Evolutionary conservation across 768 basidiomycete genomes (phyloP), one percentile per base, ranked within the genome.

Genomic region (Termitomyces sp.): DNA sequence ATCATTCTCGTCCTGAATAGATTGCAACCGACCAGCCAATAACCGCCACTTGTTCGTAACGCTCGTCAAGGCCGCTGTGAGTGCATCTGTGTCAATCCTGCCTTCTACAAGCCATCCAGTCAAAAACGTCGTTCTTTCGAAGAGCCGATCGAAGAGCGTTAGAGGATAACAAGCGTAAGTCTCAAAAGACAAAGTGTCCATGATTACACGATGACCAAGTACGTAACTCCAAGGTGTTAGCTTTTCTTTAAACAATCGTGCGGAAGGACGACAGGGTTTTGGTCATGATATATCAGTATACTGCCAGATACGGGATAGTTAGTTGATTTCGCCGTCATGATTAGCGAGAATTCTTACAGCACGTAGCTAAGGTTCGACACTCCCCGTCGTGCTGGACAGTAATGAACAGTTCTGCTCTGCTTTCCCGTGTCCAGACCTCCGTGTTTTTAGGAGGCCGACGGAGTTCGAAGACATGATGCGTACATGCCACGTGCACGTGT

Each of bases 41-140:
- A 68, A 55, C 26, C 69, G 68, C 72, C 72, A 74, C 60, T 71
- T 74, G 31, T 59, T 56, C 10, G 70, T 73, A 22, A 75, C 54
- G 8, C 67, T 64, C 5, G 60, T 53, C 55, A 78, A 63, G 8
- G 75, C 75, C 27, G 48, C 43, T 4, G 59, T 59, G 22, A 78
- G 58, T 37, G 67, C 68, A 26, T 66, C 56, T n/a, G 63, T 61
- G 61, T 78, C 71, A 46, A 78, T 66, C 26, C 60, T 66, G 8
- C 76, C 76, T 61, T 75, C 69, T 1, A 78, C 69, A 9, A 78
- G 67, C 77, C 77, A 78, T 16, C 74, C 77, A 20, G 74, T 77
- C 18, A 74, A 63, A 56, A 77, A 74, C 1, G 70, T 70, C 3
- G 73, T 73, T 47, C 61, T 64, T 57, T 76, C 74, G 53, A 76